phyloP scores from a whole-genome alignment of 1,139 yeast species.

The Protomyces inundatus region DNA sequence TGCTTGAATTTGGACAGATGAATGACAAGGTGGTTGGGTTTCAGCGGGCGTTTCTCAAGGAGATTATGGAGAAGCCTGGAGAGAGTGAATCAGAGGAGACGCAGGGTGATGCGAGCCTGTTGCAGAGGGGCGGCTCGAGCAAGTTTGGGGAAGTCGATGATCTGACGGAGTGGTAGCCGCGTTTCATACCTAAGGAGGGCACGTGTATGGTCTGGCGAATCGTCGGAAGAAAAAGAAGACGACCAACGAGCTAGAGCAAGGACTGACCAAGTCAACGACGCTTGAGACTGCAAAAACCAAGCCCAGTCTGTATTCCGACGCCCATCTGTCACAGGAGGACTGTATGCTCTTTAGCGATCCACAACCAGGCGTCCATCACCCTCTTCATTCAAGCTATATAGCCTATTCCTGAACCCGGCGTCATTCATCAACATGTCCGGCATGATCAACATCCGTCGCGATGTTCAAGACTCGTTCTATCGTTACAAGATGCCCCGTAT shows the following conservation, averaged over 20 bases:
- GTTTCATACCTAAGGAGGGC: not conserved
- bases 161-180: constrained; percentile 16
- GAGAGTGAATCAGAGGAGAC: constrained; percentile 40
- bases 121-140: constrained; percentile 49
- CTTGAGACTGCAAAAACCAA: not conserved
- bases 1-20: constrained; percentile 79
- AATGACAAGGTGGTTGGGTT: constrained; percentile 66
- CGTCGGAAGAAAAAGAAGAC: not conserved
- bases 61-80: constrained; percentile 46
- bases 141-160: constrained; percentile 89
- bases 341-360: not conserved
- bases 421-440: constrained; percentile 54
- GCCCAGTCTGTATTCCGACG: not conserved
- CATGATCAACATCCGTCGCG: constrained; percentile 87
- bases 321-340: not conserved
- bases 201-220: not conserved
- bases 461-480: constrained; percentile 95
- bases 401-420: not conserved
- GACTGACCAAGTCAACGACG: not conserved
- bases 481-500: constrained; percentile 99
- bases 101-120: constrained; percentile 44
- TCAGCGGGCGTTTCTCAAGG: constrained; percentile 53
- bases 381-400: not conserved
- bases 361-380: not conserved
- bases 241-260: not conserved